phyloP scores from a whole-genome alignment of 441 rosid genomes.

The Populus hybrid region DNA sequence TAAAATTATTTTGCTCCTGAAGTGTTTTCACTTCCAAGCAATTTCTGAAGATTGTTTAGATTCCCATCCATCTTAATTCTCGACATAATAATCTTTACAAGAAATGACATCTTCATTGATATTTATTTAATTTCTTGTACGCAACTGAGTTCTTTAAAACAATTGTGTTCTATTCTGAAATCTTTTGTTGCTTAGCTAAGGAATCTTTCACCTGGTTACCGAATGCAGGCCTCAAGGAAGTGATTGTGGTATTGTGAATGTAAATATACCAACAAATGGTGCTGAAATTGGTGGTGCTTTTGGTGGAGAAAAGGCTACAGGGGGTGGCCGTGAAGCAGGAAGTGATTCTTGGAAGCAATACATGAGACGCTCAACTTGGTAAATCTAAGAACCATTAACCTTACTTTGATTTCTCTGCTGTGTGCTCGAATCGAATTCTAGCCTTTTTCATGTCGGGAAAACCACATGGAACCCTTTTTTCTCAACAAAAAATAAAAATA shows the following conservation, averaged over 20 bases:
- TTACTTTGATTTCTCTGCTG: too few species aligned
- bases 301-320: too few species aligned
- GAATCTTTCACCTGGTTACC: background rate
- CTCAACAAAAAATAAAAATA: too few species aligned
- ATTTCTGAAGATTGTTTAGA: background rate
- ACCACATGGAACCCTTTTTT: too few species aligned
- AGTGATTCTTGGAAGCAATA: too few species aligned
- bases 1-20: background rate
- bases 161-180: background rate
- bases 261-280: constrained; percentile 95
- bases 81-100: background rate
- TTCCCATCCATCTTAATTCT: background rate
- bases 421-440: too few species aligned
- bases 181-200: background rate
- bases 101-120: background rate
- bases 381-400: too few species aligned
- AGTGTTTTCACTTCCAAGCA: background rate
- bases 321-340: too few species aligned
- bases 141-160: background rate
- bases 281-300: too few species aligned
- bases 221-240: constrained; percentile 81
- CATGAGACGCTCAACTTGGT: too few species aligned
- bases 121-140: background rate
- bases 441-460: too few species aligned
- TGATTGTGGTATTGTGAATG: constrained; percentile 93